A percentile compares a stretch with the other conserved stretches of the same genome.
Evolutionary conservation across 352 stramenopile species (phyloP).

Genomic region (Phytophthora colocasiae): DNA sequence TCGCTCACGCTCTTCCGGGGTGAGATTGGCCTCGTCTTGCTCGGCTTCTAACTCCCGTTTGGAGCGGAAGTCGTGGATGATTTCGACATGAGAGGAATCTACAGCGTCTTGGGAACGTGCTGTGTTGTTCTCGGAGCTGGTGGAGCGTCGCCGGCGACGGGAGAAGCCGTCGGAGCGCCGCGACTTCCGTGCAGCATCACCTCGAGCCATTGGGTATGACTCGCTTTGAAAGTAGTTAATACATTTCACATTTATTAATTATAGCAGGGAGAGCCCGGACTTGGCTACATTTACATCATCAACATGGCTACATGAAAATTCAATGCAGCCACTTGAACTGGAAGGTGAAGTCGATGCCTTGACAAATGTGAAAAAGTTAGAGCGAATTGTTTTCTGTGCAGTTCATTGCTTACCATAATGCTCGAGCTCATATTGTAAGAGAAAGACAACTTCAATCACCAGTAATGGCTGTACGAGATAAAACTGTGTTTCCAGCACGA

Average conservation of each 20-base stretch:
- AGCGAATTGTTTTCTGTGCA: neutral
- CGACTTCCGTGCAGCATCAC: slow-evolving; percentile 5
- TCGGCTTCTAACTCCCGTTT: slow-evolving; percentile 44
- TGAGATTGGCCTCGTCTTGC: slow-evolving; percentile 28
- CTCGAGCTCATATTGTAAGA: slow-evolving; percentile 14
- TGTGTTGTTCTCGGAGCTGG: slow-evolving; percentile 16
- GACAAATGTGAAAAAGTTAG: neutral
- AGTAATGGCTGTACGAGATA: slow-evolving; percentile 5
- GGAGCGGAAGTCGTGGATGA: slow-evolving; percentile 54
- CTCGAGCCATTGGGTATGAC: slow-evolving; percentile 18
- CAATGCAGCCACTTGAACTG: slow-evolving; percentile 10
- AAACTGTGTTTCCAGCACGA: slow-evolving; percentile 45
- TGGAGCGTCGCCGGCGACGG: slow-evolving; percentile 34
- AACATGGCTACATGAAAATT: no score
- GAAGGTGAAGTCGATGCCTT: slow-evolving; percentile 17
- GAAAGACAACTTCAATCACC: neutral
- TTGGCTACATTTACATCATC: no score
- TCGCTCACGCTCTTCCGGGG: slow-evolving; percentile 56
- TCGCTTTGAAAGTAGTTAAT: no score
- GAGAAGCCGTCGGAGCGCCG: slow-evolving; percentile 47
- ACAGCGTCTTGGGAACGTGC: slow-evolving; percentile 9
- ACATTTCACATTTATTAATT: no score
- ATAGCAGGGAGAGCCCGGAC: no score
- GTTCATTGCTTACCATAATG: slow-evolving; percentile 10
- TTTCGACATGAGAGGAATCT: slow-evolving; percentile 33